Base-by-base conservation (phyloP, 2,329 filamentous ascomycete species). In the Diplocarpon mali region DNA sequence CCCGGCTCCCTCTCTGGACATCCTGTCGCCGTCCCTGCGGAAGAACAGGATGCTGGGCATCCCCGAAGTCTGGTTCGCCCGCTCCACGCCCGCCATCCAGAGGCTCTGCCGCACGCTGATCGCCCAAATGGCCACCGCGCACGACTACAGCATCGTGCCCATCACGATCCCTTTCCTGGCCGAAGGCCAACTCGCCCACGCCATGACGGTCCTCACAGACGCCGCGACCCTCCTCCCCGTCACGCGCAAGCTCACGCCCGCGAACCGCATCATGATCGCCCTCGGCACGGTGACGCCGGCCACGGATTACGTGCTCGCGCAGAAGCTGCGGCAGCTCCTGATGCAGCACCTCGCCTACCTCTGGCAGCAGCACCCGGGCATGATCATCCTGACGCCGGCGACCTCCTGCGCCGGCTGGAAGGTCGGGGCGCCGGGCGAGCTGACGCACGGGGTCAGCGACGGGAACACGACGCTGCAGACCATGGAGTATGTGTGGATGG, bases 401-500 rank as follows among this genome's bases (percentile, higher is more conserved):
- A 77, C 78, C 2, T 83, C 86, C 0, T 73, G 82, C 45, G 71
- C 78, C 0, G 88, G 87, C n/a, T 92, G 84, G 83, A 47, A 50
- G 5, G 73, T 75, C 34, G 77, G 80, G 17, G 47, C 60, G n/a
- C 64, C 69, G 1, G 71, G 67, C 10, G 79, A 84, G 35, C 67
- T 78, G 13, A 67, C 67, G 15, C 80, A 87, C 55, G 88, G 89
- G 2, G 68, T 85, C 54, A 80, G 73, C 38, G 82, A 95, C 61
- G 80, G 73, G 0, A 86, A 90, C 60, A 68, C 66, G 50, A 79
- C 78, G 7, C 66, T 93, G 12, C 69, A 75, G 31, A 85, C 76
- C 57, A 94, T 95, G 86, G 77, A 81, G 62, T 94, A 86, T 64
- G 78, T 85, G 15, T 93, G 83, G 74, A 65, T 93, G 37, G 83